Evolutionary conservation across 1,284 basidiomycete species (phyloP).

Genomic region (Ceratobasidium sp.): DNA sequence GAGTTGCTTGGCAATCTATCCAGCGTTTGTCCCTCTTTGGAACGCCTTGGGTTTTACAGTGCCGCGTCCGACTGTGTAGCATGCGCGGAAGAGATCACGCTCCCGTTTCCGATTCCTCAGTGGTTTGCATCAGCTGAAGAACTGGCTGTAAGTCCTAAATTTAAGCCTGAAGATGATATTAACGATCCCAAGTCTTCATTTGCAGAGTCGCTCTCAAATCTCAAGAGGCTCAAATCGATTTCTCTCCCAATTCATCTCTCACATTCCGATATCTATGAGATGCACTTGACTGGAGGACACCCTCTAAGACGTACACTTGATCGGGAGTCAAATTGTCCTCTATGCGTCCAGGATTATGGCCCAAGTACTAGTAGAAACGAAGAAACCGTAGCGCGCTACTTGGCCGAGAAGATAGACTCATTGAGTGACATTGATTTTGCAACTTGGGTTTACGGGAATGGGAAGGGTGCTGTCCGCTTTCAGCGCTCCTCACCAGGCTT

Average conservation of each 20-base stretch:
- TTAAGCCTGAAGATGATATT: not conserved
- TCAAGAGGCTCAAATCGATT: not conserved
- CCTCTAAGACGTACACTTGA: slow-evolving; percentile 12
- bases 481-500: not conserved
- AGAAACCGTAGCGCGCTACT: not conserved
- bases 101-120: slow-evolving; percentile 20
- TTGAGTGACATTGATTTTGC: slow-evolving; percentile 9
- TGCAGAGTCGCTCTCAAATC: not conserved
- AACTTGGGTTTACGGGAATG: slow-evolving; percentile 29
- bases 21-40: not conserved
- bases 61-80: not conserved
- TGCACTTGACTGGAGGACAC: slow-evolving; percentile 21
- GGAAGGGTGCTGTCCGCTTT: slow-evolving; percentile 14
- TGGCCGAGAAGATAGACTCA: not conserved
- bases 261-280: slow-evolving; percentile 11
- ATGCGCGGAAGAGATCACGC: slow-evolving; percentile 20
- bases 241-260: slow-evolving; percentile 31
- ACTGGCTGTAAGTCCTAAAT: slow-evolving; percentile 8
- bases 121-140: slow-evolving; percentile 1
- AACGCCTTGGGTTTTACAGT: slow-evolving; percentile 17
- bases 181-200: not conserved
- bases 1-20: not conserved
- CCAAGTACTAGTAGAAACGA: slow-evolving; percentile 15
- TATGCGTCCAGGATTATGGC: slow-evolving; percentile 20
- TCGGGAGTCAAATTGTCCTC: slow-evolving; percentile 2